phyloP scores from a whole-genome alignment of 1,139 yeast species.

The Diutina sp. region DNA sequence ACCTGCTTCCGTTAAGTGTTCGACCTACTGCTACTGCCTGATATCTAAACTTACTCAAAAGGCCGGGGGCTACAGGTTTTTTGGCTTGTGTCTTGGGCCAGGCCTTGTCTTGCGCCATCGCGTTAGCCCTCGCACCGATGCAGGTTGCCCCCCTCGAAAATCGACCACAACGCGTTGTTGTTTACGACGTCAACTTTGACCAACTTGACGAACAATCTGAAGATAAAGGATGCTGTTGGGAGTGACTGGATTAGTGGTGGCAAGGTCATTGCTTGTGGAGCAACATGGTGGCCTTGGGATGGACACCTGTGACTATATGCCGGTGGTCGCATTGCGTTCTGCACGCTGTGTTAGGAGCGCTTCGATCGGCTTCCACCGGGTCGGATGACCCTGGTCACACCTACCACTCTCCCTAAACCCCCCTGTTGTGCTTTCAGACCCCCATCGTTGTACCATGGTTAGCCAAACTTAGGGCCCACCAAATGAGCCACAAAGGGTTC shows the following conservation, averaged over 20 bases:
- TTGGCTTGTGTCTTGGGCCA: neutral
- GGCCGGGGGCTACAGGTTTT: too few species aligned
- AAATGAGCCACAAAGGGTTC: neutral
- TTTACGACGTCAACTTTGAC: neutral
- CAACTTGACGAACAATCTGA: too few species aligned
- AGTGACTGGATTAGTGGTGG: too few species aligned
- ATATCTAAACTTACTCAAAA: too few species aligned
- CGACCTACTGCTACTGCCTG: too few species aligned
- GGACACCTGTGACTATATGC: neutral
- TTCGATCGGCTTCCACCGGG: neutral
- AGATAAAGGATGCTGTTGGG: too few species aligned
- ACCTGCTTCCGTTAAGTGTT: too few species aligned
- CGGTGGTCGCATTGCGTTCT: neutral
- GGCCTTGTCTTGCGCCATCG: neutral
- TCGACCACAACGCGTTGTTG: neutral
- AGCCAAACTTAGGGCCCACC: neutral
- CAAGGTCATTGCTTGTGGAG: neutral
- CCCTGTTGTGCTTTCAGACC: neutral
- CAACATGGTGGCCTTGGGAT: neutral
- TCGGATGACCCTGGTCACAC: neutral
- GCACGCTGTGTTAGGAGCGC: neutral
- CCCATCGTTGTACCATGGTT: neutral
- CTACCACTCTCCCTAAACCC: neutral
- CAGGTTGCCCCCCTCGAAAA: neutral
- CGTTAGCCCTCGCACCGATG: neutral